A percentile compares a stretch with the other conserved stretches of the same genome.
These are phyloP conservation scores for Zygnema cylindricum DNA, from an alignment of 139 green algal genomes.

Conservation along the genomic window DNA sequence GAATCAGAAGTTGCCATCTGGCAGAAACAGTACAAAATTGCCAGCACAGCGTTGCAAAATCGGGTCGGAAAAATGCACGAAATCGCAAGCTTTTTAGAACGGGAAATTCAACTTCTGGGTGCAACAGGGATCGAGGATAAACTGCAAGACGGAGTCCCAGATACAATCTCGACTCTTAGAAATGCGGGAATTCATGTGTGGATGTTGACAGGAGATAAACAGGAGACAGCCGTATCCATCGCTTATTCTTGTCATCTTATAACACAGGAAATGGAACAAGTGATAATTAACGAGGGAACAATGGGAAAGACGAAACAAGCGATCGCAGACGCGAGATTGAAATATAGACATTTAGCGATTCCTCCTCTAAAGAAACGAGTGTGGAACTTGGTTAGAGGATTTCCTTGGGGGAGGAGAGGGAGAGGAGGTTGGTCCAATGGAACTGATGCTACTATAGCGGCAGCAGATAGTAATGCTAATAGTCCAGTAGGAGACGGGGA, in stretches of 20 bases:
- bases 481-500: neutral
- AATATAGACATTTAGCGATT: neutral
- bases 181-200: conserved; percentile 87
- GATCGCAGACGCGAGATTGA: conserved; percentile 6
- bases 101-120: conserved; percentile 75
- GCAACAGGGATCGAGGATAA: conserved; percentile 99
- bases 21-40: conserved; percentile 47
- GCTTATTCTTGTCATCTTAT: conserved; percentile 71
- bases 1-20: conserved; percentile 54
- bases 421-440: neutral
- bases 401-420: neutral
- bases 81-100: conserved; percentile 64
- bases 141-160: conserved; percentile 87
- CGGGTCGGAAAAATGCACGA: conserved; percentile 69
- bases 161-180: conserved; percentile 84
- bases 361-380: neutral
- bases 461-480: neutral
- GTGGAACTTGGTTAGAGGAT: neutral
- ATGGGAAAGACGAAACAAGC: neutral
- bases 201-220: conserved; percentile 92
- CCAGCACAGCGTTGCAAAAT: conserved; percentile 63
- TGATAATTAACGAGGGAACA: conserved; percentile 41
- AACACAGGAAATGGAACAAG: conserved; percentile 53
- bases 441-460: conserved; percentile 6
- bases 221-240: conserved; percentile 92